phyloP scores from a whole-genome alignment of 202 grass and related monocot genomes.

The Cymbopogon flexuosus region DNA sequence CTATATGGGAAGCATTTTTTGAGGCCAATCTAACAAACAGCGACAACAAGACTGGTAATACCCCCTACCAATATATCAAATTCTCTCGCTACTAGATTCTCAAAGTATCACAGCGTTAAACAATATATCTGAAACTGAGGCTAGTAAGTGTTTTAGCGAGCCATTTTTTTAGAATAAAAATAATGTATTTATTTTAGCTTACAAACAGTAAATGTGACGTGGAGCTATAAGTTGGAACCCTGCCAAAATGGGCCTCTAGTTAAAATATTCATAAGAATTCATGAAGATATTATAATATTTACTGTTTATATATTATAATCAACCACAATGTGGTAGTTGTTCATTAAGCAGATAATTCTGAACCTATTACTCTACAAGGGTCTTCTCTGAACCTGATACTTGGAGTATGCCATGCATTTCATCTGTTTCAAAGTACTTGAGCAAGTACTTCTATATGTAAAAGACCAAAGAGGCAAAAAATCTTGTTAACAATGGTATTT shows the following conservation, averaged over 20 bases:
- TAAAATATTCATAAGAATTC: not conserved
- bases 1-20: constrained; percentile 83
- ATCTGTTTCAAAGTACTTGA: not conserved
- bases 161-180: not conserved
- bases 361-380: not conserved
- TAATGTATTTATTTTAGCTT: not conserved
- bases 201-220: not conserved
- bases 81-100: constrained; percentile 23
- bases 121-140: not conserved
- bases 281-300: not conserved
- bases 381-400: not conserved
- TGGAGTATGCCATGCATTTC: too few relatives aligned
- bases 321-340: not conserved
- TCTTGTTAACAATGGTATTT: not conserved
- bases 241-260: not conserved
- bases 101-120: not conserved
- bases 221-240: not conserved
- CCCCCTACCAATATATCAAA: constrained; percentile 19
- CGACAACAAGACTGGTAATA: constrained; percentile 49
- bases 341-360: not conserved
- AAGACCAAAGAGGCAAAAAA: too few relatives aligned
- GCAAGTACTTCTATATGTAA: not conserved
- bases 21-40: constrained; percentile 52
- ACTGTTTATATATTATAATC: not conserved
- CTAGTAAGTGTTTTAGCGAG: not conserved